Base-by-base conservation (phyloP, 257 asterid species). In the Penstemon eatonii region DNA sequence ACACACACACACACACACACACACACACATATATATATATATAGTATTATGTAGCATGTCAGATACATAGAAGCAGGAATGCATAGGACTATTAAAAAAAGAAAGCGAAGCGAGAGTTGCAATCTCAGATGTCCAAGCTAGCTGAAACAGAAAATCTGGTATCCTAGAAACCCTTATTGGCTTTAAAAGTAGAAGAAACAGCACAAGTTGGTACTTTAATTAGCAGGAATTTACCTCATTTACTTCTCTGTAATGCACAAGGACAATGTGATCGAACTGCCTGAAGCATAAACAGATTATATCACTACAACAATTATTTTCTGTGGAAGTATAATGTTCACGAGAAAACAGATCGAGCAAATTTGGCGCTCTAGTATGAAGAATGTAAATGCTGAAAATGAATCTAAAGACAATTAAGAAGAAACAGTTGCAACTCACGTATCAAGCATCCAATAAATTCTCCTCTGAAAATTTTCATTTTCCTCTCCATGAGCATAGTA, bases 361-460 rank as follows among this genome's bases (percentile, higher is more conserved):
- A 59, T 59, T 37, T 59, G 4, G 46, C 19, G 12, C 5, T 59
- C 64, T 11, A 4, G 47, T 4, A n/a, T 59, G 49, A 18, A 9
- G 3, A 38, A 39, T 2, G 25, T 33, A 39, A 59, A 25, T 25
- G 47, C 38, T 37, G 3, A 36, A 18, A 57, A 36, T 36, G 45
- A 7, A 37, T 59, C n/a, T 11, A 59, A 3, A 7, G 33, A 37
- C 12, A 33, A 39, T 59, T 39, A 41, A 37, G 47, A 59, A 12
- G 64, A 46, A 65, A 37, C 43, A 7, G 19, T 6, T 9, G 19
- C 7, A 12, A 73, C 77, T 73, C 52, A 71, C 78, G 46, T 63
- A 25, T 69, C 79, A 63, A 78, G 79, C 73, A 78, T 55, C 82
- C 82, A 78, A 67, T 78, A 78, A 68, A 65, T 68, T 37, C 76